phyloP scores from a whole-genome alignment of 2,329 filamentous ascomycete genomes.

The Penicillium sp. region DNA sequence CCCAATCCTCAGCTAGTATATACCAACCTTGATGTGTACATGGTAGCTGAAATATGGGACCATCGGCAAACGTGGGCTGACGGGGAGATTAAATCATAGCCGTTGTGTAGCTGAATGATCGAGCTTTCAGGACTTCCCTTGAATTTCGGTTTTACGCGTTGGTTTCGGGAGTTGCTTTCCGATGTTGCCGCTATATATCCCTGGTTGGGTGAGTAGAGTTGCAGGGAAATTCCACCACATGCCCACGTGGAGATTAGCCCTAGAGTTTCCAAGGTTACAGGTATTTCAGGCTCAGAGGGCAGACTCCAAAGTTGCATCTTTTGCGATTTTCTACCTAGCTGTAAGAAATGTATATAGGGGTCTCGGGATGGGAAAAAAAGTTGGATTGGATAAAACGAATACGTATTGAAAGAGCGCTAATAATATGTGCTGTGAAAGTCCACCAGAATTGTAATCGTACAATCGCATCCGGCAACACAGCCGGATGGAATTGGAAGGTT shows the following conservation, averaged over 20 bases:
- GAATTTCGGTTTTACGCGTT: background rate
- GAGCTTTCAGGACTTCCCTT: no score
- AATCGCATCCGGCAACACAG: slow-evolving; percentile 6
- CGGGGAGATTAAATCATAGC: background rate
- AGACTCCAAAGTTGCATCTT: no score
- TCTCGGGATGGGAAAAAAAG: no score
- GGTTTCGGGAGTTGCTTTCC: background rate
- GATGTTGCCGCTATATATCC: no score
- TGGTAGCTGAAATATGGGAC: background rate
- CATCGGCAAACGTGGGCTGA: background rate
- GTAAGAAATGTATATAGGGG: no score
- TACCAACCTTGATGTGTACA: background rate
- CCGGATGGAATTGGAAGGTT: slow-evolving; percentile 17
- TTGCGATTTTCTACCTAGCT: no score
- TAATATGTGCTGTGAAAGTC: slow-evolving; percentile 20
- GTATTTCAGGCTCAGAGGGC: no score
- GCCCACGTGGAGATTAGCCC: no score
- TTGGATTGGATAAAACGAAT: background rate
- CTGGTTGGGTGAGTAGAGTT: no score
- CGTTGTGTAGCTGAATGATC: background rate
- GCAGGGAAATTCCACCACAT: no score
- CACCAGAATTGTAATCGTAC: slow-evolving; percentile 17
- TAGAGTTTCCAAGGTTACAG: no score
- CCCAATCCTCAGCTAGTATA: background rate
- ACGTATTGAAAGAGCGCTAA: slow-evolving; percentile 18